phyloP scores from a whole-genome alignment of 495 filamentous ascomycete species.

The Durotheca rogersii region DNA sequence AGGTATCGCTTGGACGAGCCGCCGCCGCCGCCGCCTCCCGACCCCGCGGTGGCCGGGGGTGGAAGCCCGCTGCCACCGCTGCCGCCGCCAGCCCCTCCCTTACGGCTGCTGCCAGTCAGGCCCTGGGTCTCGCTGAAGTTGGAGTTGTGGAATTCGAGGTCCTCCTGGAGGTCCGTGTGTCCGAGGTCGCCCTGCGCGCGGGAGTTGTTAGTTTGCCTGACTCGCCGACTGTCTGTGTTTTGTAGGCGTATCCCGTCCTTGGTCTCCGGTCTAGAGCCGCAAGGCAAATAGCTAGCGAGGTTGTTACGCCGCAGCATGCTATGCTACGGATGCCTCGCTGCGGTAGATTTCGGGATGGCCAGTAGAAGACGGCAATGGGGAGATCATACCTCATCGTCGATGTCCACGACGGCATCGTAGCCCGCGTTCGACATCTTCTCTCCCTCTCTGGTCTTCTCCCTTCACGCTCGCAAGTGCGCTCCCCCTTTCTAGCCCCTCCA shows the following conservation, averaged over 20 bases:
- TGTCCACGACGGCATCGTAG: constrained; percentile 96
- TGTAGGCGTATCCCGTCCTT: too few relatives aligned
- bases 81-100: constrained; percentile 39
- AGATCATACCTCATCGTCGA: constrained; percentile 84
- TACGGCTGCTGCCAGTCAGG: constrained; percentile 53
- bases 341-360: not conserved
- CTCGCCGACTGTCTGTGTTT: too few relatives aligned
- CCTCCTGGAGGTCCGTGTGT: constrained; percentile 95
- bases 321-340: not conserved
- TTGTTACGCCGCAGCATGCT: not conserved
- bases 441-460: constrained; percentile 2
- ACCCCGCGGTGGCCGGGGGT: constrained; percentile 59
- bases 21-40: constrained; percentile 42
- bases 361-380: too few relatives aligned
- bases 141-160: constrained; percentile 97
- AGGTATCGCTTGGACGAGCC: constrained; percentile 76
- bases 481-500: too few relatives aligned
- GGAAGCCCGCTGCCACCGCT: constrained; percentile 56
- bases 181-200: constrained; percentile 83
- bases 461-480: too few relatives aligned
- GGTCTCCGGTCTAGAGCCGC: not conserved
- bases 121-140: constrained; percentile 58
- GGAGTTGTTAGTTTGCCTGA: not conserved
- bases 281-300: not conserved
- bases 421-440: constrained; percentile 73